Base-by-base conservation (phyloP, 768 basidiomycete species). In the Cyclocybe aegerita region DNA sequence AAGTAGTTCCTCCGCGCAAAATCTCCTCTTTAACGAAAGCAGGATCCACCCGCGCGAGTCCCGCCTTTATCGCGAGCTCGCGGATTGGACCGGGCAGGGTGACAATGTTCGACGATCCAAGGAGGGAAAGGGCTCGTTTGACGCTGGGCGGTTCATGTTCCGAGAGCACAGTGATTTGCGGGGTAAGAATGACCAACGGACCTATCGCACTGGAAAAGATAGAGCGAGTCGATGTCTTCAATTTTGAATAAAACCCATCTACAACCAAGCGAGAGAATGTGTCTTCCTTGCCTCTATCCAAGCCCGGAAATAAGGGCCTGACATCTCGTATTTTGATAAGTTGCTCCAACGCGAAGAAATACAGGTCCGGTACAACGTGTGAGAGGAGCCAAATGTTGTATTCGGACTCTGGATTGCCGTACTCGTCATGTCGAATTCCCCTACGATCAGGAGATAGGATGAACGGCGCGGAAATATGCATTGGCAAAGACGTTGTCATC, bases 401-500 rank as follows among this genome's bases (percentile, higher is more conserved):
- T 9, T 50, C 48, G 4, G 74, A 67, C 45, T 74, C 73, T 1
- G 55, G 40, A 29, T 60, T 64, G 30, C 56, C 58, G 30, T 65
- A 65, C 3, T 63, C 66, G 54, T 78, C 77, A 39, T 73, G 66
- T 6, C 74, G 69, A 33, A 78, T 71, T 23, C 68, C 65, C 33
- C 79, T 59, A 33, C 79, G 60, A 55, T 81, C 79, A 2, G 74
- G 68, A 0, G 78, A 69, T 4, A 80, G 60, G 37, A 75, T 67
- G 52, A 78, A 80, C 0, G 76, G 71, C 0, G 74, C 78, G 44
- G 70, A 71, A 7, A 80, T 58, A 51, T 81, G 79, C 1, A 75
- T 66, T 0, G 79, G 78, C 0, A 81, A 62, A 3, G 68, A 58
- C 3, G 68, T 75, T 3, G 57, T 16, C 4, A 72, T 65, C 3